phyloP scores from a whole-genome alignment of 225 moss, liverwort and hornwort species.

The Lunularia cruciata region DNA sequence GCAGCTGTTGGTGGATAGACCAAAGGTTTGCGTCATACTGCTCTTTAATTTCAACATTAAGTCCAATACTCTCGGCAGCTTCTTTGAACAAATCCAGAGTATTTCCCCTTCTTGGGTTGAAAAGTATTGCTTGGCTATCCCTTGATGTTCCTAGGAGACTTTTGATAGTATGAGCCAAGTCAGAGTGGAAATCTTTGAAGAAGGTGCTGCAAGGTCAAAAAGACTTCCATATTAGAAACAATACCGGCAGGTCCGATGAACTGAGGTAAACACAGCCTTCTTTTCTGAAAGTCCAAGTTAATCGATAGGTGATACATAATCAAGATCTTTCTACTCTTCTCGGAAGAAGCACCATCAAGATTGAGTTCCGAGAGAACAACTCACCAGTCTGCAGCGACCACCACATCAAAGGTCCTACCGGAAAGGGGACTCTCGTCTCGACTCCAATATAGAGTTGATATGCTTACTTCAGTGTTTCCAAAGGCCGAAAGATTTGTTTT shows the following conservation, averaged over 20 bases:
- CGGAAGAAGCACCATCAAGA: background rate
- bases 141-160: conserved; percentile 54
- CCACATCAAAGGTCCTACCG: conserved; percentile 60
- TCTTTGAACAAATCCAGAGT: conserved; percentile 64
- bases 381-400: conserved; percentile 89
- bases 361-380: background rate
- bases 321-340: background rate
- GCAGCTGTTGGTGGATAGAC: conserved; percentile 60
- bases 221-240: too few species aligned
- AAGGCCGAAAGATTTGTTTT: conserved; percentile 47
- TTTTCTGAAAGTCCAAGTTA: too few species aligned
- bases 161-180: conserved; percentile 72
- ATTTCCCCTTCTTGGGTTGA: conserved; percentile 74
- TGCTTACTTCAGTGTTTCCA: conserved; percentile 56
- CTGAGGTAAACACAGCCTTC: too few species aligned
- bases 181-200: conserved; percentile 74
- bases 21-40: conserved; percentile 69
- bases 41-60: conserved; percentile 57
- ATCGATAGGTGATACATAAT: too few species aligned
- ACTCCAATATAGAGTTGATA: conserved; percentile 71
- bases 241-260: too few species aligned
- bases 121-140: conserved; percentile 63
- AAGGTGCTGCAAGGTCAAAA: conserved; percentile 59
- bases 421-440: conserved; percentile 54
- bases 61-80: conserved; percentile 47